Evolutionary conservation across 2,329 filamentous ascomycete species (phyloP).

Genomic region (Leptographium procerum): DNA sequence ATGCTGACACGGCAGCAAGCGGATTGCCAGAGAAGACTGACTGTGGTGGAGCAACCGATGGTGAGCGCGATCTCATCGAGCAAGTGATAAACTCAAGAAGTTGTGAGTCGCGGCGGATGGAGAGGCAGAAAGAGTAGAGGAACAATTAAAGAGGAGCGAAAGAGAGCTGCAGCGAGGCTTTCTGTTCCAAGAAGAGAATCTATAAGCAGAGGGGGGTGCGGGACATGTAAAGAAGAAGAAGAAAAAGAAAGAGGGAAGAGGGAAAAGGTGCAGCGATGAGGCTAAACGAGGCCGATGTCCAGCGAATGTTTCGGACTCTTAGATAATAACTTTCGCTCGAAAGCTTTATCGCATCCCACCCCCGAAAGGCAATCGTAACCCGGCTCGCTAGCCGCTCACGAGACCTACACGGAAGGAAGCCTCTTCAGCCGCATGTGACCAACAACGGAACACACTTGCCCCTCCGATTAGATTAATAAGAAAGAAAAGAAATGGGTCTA

Average conservation of each 20-base stretch:
- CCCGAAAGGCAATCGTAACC: background rate
- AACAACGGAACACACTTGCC: background rate
- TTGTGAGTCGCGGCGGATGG: background rate
- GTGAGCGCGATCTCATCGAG: background rate
- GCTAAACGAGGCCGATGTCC: background rate
- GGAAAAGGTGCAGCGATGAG: background rate
- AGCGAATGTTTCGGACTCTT: background rate
- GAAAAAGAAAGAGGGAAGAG: background rate
- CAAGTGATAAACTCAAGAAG: background rate
- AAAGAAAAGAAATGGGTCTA: background rate
- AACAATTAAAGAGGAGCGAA: background rate
- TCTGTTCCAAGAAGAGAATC: background rate
- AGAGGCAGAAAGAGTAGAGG: background rate
- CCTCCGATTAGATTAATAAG: background rate
- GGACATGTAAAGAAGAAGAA: background rate
- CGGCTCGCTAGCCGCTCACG: slow-evolving; percentile 13
- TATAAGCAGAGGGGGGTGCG: background rate
- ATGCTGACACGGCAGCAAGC: background rate
- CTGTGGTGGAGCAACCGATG: background rate
- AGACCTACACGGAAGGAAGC: slow-evolving; percentile 11
- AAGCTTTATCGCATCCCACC: slow-evolving; percentile 6
- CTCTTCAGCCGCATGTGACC: slow-evolving; percentile 16
- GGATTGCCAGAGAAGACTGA: too few relatives aligned
- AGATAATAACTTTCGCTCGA: background rate
- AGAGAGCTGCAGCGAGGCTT: background rate